These are phyloP conservation scores for Phlebiopsis flavidoalba DNA, from an alignment of 768 basidiomycete species.

Conservation along the genomic window DNA sequence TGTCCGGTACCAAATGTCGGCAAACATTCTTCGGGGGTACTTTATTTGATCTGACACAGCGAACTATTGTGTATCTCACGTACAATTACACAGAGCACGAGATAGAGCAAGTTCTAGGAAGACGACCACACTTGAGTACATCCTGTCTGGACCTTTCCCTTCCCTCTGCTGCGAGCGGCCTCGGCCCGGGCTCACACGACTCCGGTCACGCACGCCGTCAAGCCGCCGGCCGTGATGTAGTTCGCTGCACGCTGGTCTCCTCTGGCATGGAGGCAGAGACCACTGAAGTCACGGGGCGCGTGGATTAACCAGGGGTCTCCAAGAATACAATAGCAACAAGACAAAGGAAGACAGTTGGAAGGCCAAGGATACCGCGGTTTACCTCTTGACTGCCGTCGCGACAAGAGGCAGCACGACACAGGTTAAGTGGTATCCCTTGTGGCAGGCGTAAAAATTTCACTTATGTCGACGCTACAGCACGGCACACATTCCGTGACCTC, in stretches of 20 bases:
- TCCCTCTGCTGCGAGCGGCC: constrained; percentile 39
- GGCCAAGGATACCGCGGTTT: constrained; percentile 90
- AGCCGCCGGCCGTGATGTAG: constrained; percentile 93
- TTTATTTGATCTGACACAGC: constrained; percentile 4
- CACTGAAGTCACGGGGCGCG: constrained; percentile 80
- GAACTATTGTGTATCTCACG: not conserved
- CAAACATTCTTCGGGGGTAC: constrained; percentile 62
- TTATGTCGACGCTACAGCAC: constrained; percentile 41
- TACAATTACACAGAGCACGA: constrained; percentile 57
- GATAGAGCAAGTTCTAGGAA: constrained; percentile 92
- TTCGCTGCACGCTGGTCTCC: constrained; percentile 82
- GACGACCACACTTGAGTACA: constrained; percentile 96
- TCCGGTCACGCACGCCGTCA: constrained; percentile 84
- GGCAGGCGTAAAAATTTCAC: not conserved
- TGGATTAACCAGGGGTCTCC: constrained; percentile 78
- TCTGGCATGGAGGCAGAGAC: constrained; percentile 78
- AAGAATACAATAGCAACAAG: constrained; percentile 49
- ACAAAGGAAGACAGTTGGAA: constrained; percentile 72
- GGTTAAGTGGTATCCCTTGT: constrained; percentile 38
- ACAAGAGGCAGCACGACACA: constrained; percentile 82
- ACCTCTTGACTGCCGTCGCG: constrained; percentile 90
- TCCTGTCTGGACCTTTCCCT: constrained; percentile 79
- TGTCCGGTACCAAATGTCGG: constrained; percentile 93
- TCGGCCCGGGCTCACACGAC: constrained; percentile 48
- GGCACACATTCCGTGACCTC: constrained; percentile 97